phyloP scores from a whole-genome alignment of 805 yeast species.

The Candida schatavii region DNA sequence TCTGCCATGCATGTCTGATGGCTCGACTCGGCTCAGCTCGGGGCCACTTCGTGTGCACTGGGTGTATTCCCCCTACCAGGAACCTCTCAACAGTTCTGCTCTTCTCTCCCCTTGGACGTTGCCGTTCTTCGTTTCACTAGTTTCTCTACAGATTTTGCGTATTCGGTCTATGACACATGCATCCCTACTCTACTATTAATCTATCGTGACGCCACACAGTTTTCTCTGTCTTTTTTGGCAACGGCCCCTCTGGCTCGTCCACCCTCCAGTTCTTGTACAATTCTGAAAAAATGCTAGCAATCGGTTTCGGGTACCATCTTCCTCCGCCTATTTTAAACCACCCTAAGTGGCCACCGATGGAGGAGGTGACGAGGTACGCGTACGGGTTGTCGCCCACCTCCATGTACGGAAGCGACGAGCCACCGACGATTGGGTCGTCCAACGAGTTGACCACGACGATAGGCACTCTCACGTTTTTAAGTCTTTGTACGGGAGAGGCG shows the following conservation, averaged over 20 bases:
- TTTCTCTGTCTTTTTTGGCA: background rate
- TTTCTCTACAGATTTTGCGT: too few relatives aligned
- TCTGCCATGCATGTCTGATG: too few relatives aligned
- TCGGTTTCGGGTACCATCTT: slow-evolving; percentile 41
- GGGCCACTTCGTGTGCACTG: too few relatives aligned
- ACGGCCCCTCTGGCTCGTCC: background rate
- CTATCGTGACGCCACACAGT: slow-evolving; percentile 2
- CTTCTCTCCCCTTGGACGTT: too few relatives aligned
- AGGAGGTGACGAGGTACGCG: slow-evolving; percentile 53
- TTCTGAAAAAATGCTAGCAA: slow-evolving; percentile 32
- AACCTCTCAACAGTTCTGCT: too few relatives aligned
- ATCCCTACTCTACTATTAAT: background rate
- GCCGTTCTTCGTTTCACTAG: too few relatives aligned
- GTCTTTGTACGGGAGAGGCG: slow-evolving; percentile 58
- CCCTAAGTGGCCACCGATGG: slow-evolving; percentile 72
- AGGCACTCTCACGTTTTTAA: slow-evolving; percentile 59
- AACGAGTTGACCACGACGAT: slow-evolving; percentile 54
- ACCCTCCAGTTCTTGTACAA: slow-evolving; percentile 24
- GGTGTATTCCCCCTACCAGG: too few relatives aligned
- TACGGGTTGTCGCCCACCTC: slow-evolving; percentile 58
- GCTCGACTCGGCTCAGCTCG: too few relatives aligned
- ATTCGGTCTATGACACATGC: too few relatives aligned
- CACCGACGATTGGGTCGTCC: slow-evolving; percentile 68
- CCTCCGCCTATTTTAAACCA: slow-evolving; percentile 34
- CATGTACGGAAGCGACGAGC: slow-evolving; percentile 47